Evolutionary conservation across 352 stramenopile genomes (phyloP).

Genomic region (Phytophthora colocasiae): DNA sequence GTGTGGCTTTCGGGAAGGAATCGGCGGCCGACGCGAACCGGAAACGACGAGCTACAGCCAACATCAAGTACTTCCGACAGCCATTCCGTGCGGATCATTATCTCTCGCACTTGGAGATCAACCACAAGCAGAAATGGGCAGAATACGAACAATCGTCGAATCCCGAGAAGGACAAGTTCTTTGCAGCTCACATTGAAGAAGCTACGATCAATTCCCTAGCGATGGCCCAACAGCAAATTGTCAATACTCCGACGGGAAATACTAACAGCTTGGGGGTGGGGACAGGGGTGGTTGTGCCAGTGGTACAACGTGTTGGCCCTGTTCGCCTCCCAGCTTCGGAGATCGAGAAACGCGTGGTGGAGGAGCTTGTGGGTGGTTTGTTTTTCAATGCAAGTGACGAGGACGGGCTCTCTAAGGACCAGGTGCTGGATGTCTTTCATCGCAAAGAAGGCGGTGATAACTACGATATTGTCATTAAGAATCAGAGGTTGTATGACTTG

Average conservation of each 20-base stretch:
- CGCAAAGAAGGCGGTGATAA: constrained; percentile 43
- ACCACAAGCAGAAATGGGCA: constrained; percentile 70
- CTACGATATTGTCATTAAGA: constrained; percentile 70
- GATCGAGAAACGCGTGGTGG: constrained; percentile 65
- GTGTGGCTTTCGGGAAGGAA: constrained; percentile 75
- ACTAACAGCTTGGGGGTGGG: neutral
- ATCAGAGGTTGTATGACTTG: constrained; percentile 69
- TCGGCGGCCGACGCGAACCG: constrained; percentile 52
- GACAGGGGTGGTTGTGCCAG: neutral
- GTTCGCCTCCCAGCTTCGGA: constrained; percentile 61
- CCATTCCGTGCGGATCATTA: constrained; percentile 77
- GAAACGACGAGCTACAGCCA: constrained; percentile 68
- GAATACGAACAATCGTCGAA: constrained; percentile 63
- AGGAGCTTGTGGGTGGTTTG: constrained; percentile 57
- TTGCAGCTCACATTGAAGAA: constrained; percentile 47
- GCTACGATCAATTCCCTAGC: constrained; percentile 37
- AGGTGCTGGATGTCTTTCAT: constrained; percentile 61
- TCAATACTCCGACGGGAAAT: constrained; percentile 12
- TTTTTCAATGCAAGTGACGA: constrained; percentile 62
- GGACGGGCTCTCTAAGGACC: constrained; percentile 41
- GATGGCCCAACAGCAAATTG: constrained; percentile 36
- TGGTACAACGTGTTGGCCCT: constrained; percentile 33
- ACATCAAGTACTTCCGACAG: constrained; percentile 80
- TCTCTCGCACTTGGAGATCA: constrained; percentile 72
- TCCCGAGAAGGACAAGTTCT: constrained; percentile 68